phyloP scores from a whole-genome alignment of 2,329 filamentous ascomycete genomes.

The Emmonsia crescens region DNA sequence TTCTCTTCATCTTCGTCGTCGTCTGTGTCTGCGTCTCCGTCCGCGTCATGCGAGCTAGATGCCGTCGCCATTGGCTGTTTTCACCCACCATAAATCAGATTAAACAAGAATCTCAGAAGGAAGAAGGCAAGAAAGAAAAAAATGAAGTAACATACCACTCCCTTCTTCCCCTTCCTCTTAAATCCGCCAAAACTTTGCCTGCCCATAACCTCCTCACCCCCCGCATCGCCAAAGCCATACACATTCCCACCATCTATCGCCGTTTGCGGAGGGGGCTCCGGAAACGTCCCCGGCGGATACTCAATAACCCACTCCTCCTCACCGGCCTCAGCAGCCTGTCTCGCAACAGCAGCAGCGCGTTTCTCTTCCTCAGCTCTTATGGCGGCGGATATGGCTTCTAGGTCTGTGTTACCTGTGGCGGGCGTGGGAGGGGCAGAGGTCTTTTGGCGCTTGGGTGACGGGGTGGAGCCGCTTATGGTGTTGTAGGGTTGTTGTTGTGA shows the following conservation, averaged over 20 bases:
- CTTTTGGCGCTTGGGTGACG: constrained; percentile 28
- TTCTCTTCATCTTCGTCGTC: constrained; percentile 3
- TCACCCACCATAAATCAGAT: background rate
- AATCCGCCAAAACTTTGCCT: constrained; percentile 31
- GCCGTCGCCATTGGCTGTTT: background rate
- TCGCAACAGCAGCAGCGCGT: constrained; percentile 28
- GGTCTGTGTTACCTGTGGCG: constrained; percentile 23
- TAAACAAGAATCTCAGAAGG: background rate
- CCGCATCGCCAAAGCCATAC: constrained; percentile 10
- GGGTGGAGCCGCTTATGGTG: constrained; percentile 30
- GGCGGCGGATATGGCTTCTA: constrained; percentile 31
- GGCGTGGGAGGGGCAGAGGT: constrained; percentile 10
- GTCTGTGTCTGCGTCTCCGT: background rate
- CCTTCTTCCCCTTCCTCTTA: constrained; percentile 27
- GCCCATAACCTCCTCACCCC: constrained; percentile 23
- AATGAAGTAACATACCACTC: constrained; percentile 11
- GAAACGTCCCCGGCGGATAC: constrained; percentile 17
- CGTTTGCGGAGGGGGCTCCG: background rate
- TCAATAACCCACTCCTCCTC: constrained; percentile 37
- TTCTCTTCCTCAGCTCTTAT: constrained; percentile 33
- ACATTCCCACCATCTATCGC: constrained; percentile 9
- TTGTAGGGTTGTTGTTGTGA: constrained; percentile 42
- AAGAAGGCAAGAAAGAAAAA: background rate
- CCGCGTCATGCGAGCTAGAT: background rate
- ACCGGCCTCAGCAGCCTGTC: constrained; percentile 33